Conservation (phyloP, 768 basidiomycete genomes). For the Mycena venus region DNA sequence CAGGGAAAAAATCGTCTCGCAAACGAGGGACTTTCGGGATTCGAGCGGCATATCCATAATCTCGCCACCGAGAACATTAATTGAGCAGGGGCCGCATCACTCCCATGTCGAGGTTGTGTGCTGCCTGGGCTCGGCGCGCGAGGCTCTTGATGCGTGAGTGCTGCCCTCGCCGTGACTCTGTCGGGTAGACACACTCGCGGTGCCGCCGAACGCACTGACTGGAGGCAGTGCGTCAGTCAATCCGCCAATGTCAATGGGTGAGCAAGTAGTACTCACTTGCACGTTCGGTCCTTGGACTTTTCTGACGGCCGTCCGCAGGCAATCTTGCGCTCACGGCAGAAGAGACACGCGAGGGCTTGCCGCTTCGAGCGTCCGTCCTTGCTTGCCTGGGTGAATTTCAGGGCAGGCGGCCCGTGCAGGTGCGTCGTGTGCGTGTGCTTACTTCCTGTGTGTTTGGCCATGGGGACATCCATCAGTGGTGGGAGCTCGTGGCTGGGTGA, state of each 20-base stretch:
- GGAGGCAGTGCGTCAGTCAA: background rate
- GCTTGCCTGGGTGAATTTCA: conserved; percentile 16
- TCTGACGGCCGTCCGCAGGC: background rate
- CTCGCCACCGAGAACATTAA: background rate
- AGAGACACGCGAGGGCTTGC: conserved; percentile 14
- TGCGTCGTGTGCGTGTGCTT: background rate
- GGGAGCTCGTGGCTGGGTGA: background rate
- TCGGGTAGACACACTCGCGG: background rate
- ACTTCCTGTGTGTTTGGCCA: background rate
- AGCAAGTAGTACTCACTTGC: conserved; percentile 6
- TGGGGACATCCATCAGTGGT: background rate
- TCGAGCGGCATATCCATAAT: no score
- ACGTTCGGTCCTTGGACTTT: background rate
- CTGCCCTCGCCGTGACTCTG: conserved; percentile 14
- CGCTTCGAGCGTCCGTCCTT: conserved; percentile 10
- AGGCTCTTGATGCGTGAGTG: conserved; percentile 26
- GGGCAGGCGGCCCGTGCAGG: background rate
- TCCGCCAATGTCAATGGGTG: no score
- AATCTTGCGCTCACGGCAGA: conserved; percentile 19
- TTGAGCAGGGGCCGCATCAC: background rate
- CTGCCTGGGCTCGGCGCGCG: background rate
- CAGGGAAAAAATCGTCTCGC: no score
- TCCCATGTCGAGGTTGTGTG: background rate
- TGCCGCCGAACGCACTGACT: conserved; percentile 10
- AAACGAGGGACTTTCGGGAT: no score